A percentile compares a stretch with the other conserved stretches of the same genome.
These are phyloP conservation scores for Xylariales sp. DNA, from an alignment of 2,329 filamentous ascomycete species.

Conservation along the genomic window DNA sequence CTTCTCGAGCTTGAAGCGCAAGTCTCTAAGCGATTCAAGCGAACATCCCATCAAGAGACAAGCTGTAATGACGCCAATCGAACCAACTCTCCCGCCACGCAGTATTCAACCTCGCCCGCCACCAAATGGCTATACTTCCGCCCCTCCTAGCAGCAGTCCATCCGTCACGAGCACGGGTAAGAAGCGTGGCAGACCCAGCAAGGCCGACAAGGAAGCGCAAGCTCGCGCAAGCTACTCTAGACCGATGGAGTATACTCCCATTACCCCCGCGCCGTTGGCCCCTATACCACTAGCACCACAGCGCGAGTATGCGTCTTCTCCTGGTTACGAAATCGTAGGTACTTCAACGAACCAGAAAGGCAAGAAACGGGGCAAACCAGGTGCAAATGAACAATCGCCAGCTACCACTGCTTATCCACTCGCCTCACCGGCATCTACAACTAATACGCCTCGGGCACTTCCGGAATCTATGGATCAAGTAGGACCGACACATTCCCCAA, in stretches of 20 bases:
- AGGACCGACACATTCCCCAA: constrained; percentile 21
- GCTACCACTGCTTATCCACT: constrained; percentile 19
- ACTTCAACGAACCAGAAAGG: constrained; percentile 19
- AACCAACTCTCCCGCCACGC: constrained; percentile 21
- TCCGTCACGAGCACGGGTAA: constrained; percentile 25
- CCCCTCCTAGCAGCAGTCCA: constrained; percentile 16
- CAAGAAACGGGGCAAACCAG: constrained; percentile 21
- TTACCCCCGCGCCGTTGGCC: constrained; percentile 24
- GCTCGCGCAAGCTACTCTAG: constrained; percentile 25
- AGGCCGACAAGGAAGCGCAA: constrained; percentile 37
- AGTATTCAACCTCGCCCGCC: constrained; percentile 27
- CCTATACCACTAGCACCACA: constrained; percentile 18
- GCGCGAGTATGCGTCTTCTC: constrained; percentile 27
- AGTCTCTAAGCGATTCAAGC: constrained; percentile 28
- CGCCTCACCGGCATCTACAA: constrained; percentile 24
- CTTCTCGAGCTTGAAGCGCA: constrained; percentile 29
- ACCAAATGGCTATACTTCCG: constrained; percentile 22
- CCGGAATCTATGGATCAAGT: constrained; percentile 25
- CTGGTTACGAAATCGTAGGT: constrained; percentile 26
- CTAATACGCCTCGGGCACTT: constrained; percentile 24
- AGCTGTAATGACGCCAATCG: constrained; percentile 23
- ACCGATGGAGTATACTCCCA: constrained; percentile 25
- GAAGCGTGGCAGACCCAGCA: constrained; percentile 42
- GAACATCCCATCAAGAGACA: constrained; percentile 30
- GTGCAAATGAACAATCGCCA: constrained; percentile 23